Base-by-base conservation (phyloP, 225 moss, liverwort and hornwort genomes). In the Neckera pumila region DNA sequence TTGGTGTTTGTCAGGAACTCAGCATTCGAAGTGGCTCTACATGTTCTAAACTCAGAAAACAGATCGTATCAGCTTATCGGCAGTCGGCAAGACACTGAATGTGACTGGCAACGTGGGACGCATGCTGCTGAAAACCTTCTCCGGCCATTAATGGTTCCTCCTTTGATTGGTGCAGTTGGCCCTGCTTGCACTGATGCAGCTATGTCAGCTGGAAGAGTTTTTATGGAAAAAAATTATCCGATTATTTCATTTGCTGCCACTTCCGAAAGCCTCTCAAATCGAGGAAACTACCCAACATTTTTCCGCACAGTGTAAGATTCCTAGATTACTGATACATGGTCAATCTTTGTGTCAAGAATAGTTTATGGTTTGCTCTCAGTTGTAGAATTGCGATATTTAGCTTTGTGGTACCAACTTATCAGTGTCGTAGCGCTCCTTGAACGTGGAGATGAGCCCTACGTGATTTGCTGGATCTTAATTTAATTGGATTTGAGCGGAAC, bases 221-320 rank as follows among this genome's bases (percentile, higher is more conserved):
- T 98, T 69, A 72, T 87, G 87, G 88, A 89, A 26, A 38, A 88
- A 23, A 80, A 90, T 53, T 95, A 92, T 74, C 95, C 95, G 15
- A 90, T 96, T 58, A 90, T 98, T 78, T 98, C 97, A 56, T 98
- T 98, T 84, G 91, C 97, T 91, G 97, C 97, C 90, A 98, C 97
- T 76, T 93, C 97, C 53, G 96, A 97, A 74, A 91, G 88, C 34
- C 92, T 97, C 81, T 95, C 96, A 95, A 78, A 91, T 85, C 90
- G 97, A 87, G 75, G 1, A 21, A 93, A 76, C 61, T 98, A 91
- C 65, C 96, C 95, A 61, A 92, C 92, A 42, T 94, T 98, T 87
- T 98, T 98, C 88, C 97, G 97, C 86, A 98, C 97, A 82, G 96
- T 96, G 97, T 98, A 91, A 93, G 94, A 54, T 59, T 36, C 11